Base-by-base conservation (phyloP, 352 stramenopile species). In the Phytophthora colocasiae region DNA sequence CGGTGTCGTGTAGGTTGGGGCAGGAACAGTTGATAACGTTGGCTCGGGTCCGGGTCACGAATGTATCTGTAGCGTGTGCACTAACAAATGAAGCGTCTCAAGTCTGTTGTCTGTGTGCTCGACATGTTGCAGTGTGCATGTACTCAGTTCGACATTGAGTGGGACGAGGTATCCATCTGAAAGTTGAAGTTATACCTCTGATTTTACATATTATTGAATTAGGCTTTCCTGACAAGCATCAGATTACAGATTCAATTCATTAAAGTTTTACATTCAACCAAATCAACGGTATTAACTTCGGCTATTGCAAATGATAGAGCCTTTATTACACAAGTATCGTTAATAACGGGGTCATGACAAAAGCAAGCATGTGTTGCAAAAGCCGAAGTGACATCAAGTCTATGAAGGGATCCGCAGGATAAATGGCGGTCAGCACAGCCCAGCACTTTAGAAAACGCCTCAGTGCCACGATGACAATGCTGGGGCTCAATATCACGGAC, bases 401-500 rank as follows among this genome's bases (percentile, higher is more conserved):
- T 36, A 64, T 17, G 62, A 52, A 60, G 22, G 40, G 56, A 71
- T 71, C 63, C 43, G 63, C 38, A 62, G 41, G 56, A 52, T 22
- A 19, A 36, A 36, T 36, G 31, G 31, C 31, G 38, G 14, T 43
- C 38, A 41, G 38, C 15, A 17, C 41, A 49, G 36, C 36, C 36
- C 34, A 27, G 32, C 63, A 70, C 38, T 66, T 56, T 29, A 11
- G 19, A n/a, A 66, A 66, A 53, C 29, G n/a, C 36, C 17, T 22
- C 14, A 46, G 50, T n/a, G 19, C 15, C 15, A 17, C 9, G 26
- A 66, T 71, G 63, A 41, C 54, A 24, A 66, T 56, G 40, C 47
- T 76, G 53, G 56, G 41, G 36, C 52, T 62, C 29, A 78, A 73
- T 54, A 70, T 90, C 51, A 87, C 72, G 1, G 66, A 73, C 47